These are phyloP conservation scores for Colletotrichum salicis DNA, from an alignment of 2,329 filamentous ascomycete species.

Conservation along the genomic window DNA sequence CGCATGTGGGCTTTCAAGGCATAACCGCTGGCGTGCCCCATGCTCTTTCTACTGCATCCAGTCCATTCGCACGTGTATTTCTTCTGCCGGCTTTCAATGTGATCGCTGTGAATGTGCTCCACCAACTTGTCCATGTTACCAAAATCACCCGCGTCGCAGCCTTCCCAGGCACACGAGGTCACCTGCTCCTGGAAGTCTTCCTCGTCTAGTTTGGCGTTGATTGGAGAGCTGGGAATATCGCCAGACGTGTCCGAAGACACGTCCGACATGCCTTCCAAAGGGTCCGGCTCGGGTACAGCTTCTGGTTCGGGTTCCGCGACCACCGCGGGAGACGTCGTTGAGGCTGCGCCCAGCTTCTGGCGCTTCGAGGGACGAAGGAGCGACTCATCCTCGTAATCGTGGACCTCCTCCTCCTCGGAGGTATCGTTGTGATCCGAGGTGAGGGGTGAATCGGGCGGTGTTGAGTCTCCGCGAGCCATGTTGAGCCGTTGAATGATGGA, in stretches of 20 bases:
- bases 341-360: constrained; percentile 48
- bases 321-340: constrained; percentile 58
- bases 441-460: constrained; percentile 35
- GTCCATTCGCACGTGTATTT: constrained; percentile 99
- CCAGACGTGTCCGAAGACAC: constrained; percentile 93
- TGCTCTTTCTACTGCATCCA: constrained; percentile 87
- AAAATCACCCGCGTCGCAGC: constrained; percentile 76
- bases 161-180: constrained; percentile 81
- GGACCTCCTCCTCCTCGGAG: constrained; percentile 35
- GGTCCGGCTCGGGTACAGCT: constrained; percentile 55
- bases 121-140: constrained; percentile 85
- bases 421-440: constrained; percentile 35
- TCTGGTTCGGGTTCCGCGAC: constrained; percentile 35
- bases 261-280: constrained; percentile 71
- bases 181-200: constrained; percentile 83
- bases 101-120: constrained; percentile 88
- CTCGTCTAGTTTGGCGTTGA: constrained; percentile 75
- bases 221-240: constrained; percentile 79
- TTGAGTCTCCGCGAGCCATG: constrained; percentile 32
- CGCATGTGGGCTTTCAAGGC: constrained; percentile 97
- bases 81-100: constrained; percentile 92
- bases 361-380: constrained; percentile 47
- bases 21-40: constrained; percentile 94
- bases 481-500: constrained; percentile 1
- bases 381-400: constrained; percentile 41